Percentiles rank a stretch among this genome's conserved stretches.
phyloP scores from a whole-genome alignment of 2,329 filamentous ascomycete species.

The Paracoccidioides brasiliensis region DNA sequence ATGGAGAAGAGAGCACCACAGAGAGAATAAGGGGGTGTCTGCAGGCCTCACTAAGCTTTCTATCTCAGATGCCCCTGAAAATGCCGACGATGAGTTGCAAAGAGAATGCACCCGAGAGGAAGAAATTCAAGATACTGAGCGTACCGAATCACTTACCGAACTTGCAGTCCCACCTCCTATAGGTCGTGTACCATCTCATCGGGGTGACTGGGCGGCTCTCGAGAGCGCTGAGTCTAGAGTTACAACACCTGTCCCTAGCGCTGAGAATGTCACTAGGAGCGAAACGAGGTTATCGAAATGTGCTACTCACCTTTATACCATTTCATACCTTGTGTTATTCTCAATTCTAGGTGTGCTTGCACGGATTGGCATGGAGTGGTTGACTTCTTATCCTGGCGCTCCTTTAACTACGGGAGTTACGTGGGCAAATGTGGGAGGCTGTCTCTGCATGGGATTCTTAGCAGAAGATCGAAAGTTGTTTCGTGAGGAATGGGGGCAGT shows the following conservation, averaged over 20 bases:
- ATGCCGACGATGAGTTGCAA: slow-evolving; percentile 2
- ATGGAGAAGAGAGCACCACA: background rate
- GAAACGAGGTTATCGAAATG: slow-evolving; percentile 33
- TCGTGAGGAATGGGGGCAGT: slow-evolving; percentile 48
- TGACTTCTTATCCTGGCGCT: slow-evolving; percentile 67
- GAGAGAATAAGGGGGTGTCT: background rate
- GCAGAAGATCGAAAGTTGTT: slow-evolving; percentile 67
- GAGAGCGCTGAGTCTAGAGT: slow-evolving; percentile 16
- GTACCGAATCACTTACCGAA: slow-evolving; percentile 15
- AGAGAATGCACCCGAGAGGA: slow-evolving; percentile 4
- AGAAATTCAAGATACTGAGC: background rate
- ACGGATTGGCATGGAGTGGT: slow-evolving; percentile 62
- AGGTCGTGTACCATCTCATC: slow-evolving; percentile 25
- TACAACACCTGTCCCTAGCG: slow-evolving; percentile 9
- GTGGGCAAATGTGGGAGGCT: slow-evolving; percentile 81
- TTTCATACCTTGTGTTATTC: slow-evolving; percentile 77
- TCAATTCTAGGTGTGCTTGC: slow-evolving; percentile 74
- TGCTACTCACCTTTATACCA: slow-evolving; percentile 52
- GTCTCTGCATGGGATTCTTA: slow-evolving; percentile 74
- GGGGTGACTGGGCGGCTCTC: slow-evolving; percentile 29
- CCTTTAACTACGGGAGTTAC: slow-evolving; percentile 61
- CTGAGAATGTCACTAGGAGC: slow-evolving; percentile 6
- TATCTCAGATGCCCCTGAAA: background rate
- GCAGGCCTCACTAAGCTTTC: background rate
- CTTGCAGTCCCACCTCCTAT: slow-evolving; percentile 30